Percentiles rank a stretch among this genome's conserved stretches.
These are phyloP conservation scores for Clavulina sp. DNA, from an alignment of 768 basidiomycete genomes.

Conservation along the genomic window DNA sequence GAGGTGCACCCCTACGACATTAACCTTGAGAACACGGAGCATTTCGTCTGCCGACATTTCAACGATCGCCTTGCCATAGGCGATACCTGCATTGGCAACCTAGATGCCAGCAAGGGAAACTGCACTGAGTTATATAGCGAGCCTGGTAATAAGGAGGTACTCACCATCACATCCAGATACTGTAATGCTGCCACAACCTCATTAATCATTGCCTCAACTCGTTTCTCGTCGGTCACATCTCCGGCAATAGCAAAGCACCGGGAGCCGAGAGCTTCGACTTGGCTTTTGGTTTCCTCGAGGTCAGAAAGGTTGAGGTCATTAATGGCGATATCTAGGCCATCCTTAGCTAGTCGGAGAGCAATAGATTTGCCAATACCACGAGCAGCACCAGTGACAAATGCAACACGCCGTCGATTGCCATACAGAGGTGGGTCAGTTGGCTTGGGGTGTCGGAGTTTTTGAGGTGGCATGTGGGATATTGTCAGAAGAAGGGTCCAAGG, in stretches of 20 bases:
- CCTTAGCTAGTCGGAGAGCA: background rate
- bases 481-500: too few species aligned
- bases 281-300: background rate
- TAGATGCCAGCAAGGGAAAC: background rate
- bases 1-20: conserved; percentile 39
- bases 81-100: background rate
- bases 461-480: too few species aligned
- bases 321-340: background rate
- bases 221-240: background rate
- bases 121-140: background rate
- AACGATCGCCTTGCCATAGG: background rate
- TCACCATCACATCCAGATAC: background rate
- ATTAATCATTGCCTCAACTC: background rate
- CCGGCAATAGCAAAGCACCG: background rate
- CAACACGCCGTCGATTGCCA: background rate
- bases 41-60: background rate
- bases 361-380: background rate
- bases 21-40: conserved; percentile 23
- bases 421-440: background rate
- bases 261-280: background rate
- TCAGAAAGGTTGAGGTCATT: background rate
- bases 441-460: too few species aligned
- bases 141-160: background rate
- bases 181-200: background rate
- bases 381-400: background rate